A percentile compares a stretch with the other conserved stretches of the same genome.
These are phyloP conservation scores for Cladosporium sp. DNA, from an alignment of 2,329 filamentous ascomycete species.

Conservation along the genomic window DNA sequence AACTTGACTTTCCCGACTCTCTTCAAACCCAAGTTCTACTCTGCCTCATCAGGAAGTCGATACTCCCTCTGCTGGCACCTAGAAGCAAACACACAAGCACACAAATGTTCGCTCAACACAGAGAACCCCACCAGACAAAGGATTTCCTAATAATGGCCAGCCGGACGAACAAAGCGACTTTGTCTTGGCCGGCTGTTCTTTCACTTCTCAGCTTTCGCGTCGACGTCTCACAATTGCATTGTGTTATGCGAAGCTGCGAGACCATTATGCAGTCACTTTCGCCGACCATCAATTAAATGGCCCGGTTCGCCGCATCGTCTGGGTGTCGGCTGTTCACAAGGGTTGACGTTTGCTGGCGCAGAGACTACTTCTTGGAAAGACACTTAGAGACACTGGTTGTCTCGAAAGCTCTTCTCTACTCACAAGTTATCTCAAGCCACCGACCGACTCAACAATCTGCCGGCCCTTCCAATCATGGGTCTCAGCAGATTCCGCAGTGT, in stretches of 20 bases:
- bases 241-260: background rate
- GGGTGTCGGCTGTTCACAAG: background rate
- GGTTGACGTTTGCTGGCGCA: background rate
- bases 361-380: background rate
- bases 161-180: background rate
- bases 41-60: background rate
- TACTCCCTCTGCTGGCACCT: background rate
- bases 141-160: background rate
- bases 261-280: constrained; percentile 4
- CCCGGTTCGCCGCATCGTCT: background rate
- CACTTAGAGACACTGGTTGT: constrained; percentile 11
- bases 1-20: background rate
- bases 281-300: background rate
- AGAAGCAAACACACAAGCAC: background rate
- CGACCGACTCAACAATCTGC: background rate
- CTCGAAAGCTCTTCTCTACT: background rate
- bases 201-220: background rate
- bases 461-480: background rate
- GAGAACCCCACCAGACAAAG: background rate
- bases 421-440: background rate
- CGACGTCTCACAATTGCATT: constrained; percentile 9
- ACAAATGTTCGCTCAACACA: background rate
- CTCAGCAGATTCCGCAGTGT: background rate
- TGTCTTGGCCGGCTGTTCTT: background rate
- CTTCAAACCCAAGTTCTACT: background rate